phyloP scores from a whole-genome alignment of 768 basidiomycete genomes.

The Daedaleopsis nitida region DNA sequence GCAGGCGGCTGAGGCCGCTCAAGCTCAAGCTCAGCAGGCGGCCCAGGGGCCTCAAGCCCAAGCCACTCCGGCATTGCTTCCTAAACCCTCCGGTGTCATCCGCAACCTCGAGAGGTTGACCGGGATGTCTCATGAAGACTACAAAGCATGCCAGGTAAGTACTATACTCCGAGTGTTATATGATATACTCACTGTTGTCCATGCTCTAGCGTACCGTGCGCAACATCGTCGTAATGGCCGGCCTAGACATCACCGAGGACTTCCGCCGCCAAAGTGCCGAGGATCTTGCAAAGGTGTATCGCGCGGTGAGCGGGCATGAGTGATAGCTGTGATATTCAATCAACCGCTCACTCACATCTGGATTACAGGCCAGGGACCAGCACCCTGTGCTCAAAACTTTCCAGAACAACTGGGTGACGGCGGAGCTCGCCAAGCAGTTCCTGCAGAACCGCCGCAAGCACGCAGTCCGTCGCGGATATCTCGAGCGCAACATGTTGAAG shows the following conservation, averaged over 20 bases:
- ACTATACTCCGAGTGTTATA: neutral
- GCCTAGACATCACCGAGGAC: neutral
- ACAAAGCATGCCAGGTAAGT: neutral
- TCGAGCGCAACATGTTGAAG: neutral
- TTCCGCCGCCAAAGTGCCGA: neutral
- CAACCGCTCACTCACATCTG: no score
- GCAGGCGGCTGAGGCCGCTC: no score
- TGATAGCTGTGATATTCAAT: no score
- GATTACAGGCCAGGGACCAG: no score
- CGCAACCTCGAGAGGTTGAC: neutral
- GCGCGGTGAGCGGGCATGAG: neutral
- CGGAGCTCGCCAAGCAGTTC: no score
- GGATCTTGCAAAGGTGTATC: neutral
- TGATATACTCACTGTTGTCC: neutral
- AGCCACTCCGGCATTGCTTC: no score
- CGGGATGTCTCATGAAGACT: neutral
- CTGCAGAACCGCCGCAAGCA: no score
- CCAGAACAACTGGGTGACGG: no score
- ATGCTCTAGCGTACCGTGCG: neutral
- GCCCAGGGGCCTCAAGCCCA: no score
- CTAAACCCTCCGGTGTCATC: neutral
- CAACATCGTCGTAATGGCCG: neutral
- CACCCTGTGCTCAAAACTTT: no score
- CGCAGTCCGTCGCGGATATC: neutral
- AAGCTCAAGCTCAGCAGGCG: no score